phyloP scores from a whole-genome alignment of 2,329 filamentous ascomycete species.

The Bisporella sp. region DNA sequence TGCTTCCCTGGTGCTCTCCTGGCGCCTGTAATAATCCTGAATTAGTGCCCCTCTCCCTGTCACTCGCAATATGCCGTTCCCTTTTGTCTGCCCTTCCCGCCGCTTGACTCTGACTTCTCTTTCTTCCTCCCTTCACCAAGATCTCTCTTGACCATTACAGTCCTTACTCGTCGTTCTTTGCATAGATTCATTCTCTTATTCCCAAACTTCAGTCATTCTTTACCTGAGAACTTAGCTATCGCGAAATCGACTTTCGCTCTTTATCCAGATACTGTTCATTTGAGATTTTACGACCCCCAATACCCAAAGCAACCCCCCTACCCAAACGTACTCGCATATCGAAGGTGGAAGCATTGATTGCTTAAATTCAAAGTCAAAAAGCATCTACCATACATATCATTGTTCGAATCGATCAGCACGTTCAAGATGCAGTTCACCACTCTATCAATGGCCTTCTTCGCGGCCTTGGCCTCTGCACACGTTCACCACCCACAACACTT shows the following conservation, averaged over 20 bases:
- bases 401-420: conserved; percentile 8
- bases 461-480: conserved; percentile 22
- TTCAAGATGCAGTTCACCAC: conserved; percentile 25
- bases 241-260: conserved; percentile 29
- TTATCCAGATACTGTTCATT: conserved; percentile 12
- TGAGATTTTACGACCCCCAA: conserved; percentile 5
- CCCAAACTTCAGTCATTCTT: conserved; percentile 27
- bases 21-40: conserved; percentile 11
- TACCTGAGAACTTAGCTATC: conserved; percentile 15
- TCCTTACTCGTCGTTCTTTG: conserved; percentile 25
- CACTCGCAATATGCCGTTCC: conserved; percentile 2
- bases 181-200: conserved; percentile 18
- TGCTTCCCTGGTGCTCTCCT: neutral
- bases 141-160: conserved; percentile 22
- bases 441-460: conserved; percentile 27
- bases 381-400: conserved; percentile 4
- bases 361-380: conserved; percentile 11
- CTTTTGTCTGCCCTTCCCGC: conserved; percentile 8
- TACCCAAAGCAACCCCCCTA: neutral
- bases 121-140: conserved; percentile 19
- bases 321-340: neutral
- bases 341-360: conserved; percentile 20
- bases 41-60: conserved; percentile 8
- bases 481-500: conserved; percentile 17
- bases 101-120: conserved; percentile 6